A percentile compares a stretch with the other conserved stretches of the same genome.
These are phyloP conservation scores for Pichia sp. DNA, from an alignment of 1,139 yeast species.

Conservation along the genomic window DNA sequence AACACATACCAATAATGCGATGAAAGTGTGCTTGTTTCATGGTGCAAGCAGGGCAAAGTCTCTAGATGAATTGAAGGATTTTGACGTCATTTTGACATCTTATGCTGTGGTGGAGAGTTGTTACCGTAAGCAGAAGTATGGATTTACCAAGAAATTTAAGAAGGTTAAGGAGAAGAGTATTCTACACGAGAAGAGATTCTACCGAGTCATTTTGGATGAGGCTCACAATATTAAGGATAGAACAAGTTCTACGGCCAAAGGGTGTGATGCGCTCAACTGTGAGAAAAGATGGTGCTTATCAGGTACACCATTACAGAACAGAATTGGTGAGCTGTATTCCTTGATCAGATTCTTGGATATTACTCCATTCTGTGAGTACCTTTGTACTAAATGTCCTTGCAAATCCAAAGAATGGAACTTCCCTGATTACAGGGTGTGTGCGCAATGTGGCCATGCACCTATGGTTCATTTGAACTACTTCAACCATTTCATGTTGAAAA, in stretches of 20 bases:
- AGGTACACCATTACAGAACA: conserved; percentile 93
- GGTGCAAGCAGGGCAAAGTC: conserved; percentile 70
- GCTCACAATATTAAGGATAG: conserved; percentile 97
- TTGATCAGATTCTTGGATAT: conserved; percentile 75
- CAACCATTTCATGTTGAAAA: conserved; percentile 90
- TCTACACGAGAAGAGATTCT: conserved; percentile 68
- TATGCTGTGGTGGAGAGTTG: conserved; percentile 88
- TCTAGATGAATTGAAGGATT: conserved; percentile 47
- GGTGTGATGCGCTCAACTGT: conserved; percentile 69
- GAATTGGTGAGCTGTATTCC: conserved; percentile 95
- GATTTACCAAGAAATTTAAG: conserved; percentile 67
- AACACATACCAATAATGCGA: conserved; percentile 63
- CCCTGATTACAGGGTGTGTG: conserved; percentile 77
- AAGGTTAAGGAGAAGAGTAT: conserved; percentile 69
- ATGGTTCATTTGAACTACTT: conserved; percentile 94
- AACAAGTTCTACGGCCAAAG: conserved; percentile 86
- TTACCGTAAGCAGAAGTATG: conserved; percentile 73
- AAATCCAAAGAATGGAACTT: conserved; percentile 75
- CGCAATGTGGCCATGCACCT: conserved; percentile 79
- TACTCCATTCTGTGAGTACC: conserved; percentile 82
- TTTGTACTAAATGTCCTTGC: conserved; percentile 88
- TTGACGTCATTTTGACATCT: conserved; percentile 84
- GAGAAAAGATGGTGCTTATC: conserved; percentile 83
- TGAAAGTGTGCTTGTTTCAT: conserved; percentile 69
- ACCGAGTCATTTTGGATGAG: conserved; percentile 89